phyloP scores from a whole-genome alignment of 352 stramenopile genomes.

The Pythium myriotylum region DNA sequence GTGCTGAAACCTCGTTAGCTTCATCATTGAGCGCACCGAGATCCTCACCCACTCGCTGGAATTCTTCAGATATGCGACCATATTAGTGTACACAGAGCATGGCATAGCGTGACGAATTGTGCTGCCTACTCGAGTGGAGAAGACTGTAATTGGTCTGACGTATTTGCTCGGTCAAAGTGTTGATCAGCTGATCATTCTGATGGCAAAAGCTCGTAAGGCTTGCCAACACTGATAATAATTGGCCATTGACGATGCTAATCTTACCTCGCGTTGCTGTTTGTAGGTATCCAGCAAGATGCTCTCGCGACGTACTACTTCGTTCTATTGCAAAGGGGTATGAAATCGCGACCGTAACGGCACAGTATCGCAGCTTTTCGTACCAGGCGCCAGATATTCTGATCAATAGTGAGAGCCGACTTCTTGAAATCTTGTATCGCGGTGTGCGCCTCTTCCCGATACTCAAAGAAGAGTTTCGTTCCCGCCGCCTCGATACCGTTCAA shows the following conservation, averaged over 20 bases:
- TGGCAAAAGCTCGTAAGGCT: neutral
- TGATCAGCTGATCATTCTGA: constrained; percentile 14
- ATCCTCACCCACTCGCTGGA: too few species aligned
- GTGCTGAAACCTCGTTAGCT: neutral
- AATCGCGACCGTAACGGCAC: too few species aligned
- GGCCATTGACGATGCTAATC: too few species aligned
- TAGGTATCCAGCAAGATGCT: constrained; percentile 2
- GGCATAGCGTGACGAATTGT: neutral
- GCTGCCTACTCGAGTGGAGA: constrained; percentile 5
- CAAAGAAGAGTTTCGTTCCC: constrained; percentile 44
- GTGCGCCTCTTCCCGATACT: constrained; percentile 37
- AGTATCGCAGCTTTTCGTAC: neutral
- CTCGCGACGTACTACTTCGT: constrained; percentile 16
- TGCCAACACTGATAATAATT: too few species aligned
- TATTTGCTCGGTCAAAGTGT: neutral
- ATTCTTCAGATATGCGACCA: too few species aligned
- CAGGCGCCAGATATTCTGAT: constrained; percentile 24
- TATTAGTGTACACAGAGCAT: neutral
- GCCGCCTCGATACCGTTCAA: constrained; percentile 17
- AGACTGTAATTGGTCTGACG: neutral
- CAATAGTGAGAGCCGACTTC: constrained; percentile 15
- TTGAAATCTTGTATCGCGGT: constrained; percentile 25
- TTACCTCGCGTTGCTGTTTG: constrained; percentile 15
- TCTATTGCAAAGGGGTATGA: constrained; percentile 2
- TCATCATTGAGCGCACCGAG: constrained; percentile 8